Percentiles rank a stretch among this genome's conserved stretches.
These are phyloP conservation scores for Aspergillus persii DNA, from an alignment of 2,329 filamentous ascomycete genomes.

Conservation along the genomic window DNA sequence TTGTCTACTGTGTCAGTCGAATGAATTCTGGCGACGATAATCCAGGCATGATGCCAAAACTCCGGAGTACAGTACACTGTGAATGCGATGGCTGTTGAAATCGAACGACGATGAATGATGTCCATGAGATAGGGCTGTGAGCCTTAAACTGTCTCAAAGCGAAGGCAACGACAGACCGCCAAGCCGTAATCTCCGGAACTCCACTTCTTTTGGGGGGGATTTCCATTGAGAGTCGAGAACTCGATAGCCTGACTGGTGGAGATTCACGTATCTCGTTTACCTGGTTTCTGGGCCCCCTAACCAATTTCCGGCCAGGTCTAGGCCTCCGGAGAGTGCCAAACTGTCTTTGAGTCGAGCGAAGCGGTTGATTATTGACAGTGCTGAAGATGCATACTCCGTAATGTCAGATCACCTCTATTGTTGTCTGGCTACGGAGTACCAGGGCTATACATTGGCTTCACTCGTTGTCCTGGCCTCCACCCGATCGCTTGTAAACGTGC, in stretches of 20 bases:
- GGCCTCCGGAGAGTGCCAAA: not conserved
- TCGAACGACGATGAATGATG: not conserved
- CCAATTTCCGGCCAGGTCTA: not conserved
- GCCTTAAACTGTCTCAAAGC: not conserved
- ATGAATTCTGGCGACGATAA: constrained; percentile 19
- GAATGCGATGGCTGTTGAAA: constrained; percentile 51
- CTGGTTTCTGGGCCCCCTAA: not conserved
- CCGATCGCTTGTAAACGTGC: not conserved
- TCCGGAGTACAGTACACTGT: constrained; percentile 22
- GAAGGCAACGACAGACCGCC: not conserved
- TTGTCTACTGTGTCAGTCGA: not conserved
- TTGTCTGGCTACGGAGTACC: too few species aligned
- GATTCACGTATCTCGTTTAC: not conserved
- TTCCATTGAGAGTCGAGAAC: not conserved
- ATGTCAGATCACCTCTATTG: too few species aligned
- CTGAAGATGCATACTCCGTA: too few species aligned
- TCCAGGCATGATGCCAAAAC: constrained; percentile 27
- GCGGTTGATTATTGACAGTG: too few species aligned
- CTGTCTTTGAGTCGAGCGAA: too few species aligned
- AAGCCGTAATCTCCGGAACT: constrained; percentile 8
- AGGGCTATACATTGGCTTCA: not conserved
- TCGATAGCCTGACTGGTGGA: constrained; percentile 1
- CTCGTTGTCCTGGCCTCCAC: not conserved
- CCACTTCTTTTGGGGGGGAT: not conserved
- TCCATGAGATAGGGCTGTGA: not conserved